A percentile compares a stretch with the other conserved stretches of the same genome.
Conservation (phyloP, 1,284 basidiomycete species). For the Cutaneotrichosporon sp. region DNA sequence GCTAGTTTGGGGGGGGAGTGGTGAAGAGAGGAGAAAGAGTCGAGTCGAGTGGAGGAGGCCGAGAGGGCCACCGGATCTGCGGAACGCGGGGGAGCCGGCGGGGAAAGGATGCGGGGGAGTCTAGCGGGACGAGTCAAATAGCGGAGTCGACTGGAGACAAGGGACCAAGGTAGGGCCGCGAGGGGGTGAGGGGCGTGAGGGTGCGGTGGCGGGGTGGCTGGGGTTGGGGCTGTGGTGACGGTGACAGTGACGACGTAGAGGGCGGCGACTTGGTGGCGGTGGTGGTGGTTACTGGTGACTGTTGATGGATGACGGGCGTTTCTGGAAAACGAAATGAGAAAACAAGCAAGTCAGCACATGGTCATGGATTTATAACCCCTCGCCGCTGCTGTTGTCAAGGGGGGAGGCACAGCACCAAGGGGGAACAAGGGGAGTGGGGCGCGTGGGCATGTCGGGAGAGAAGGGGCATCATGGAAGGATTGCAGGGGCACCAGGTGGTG, state of each 20-base stretch:
- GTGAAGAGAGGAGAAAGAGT: too few species aligned
- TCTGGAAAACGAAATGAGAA: background rate
- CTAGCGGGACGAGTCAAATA: too few species aligned
- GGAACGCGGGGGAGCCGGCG: background rate
- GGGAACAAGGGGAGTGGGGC: background rate
- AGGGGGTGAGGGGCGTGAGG: background rate
- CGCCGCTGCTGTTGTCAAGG: background rate
- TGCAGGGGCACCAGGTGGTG: background rate
- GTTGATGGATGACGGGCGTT: background rate
- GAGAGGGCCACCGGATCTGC: too few species aligned
- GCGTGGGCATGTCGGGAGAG: slow-evolving; percentile 1
- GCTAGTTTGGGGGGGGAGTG: background rate
- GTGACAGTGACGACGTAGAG: background rate
- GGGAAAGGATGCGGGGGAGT: background rate
- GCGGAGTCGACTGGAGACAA: background rate
- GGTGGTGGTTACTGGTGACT: too few species aligned
- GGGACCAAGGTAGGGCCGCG: background rate
- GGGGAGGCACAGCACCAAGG: background rate
- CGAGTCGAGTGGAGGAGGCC: background rate
- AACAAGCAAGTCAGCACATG: background rate
- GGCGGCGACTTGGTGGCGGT: background rate
- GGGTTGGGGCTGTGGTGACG: background rate
- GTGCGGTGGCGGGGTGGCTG: background rate
- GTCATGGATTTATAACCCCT: background rate
- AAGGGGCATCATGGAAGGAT: background rate